A percentile compares a stretch with the other conserved stretches of the same genome.
phyloP scores from a whole-genome alignment of 495 filamentous ascomycete genomes.

The Mytilinidion resinicola region DNA sequence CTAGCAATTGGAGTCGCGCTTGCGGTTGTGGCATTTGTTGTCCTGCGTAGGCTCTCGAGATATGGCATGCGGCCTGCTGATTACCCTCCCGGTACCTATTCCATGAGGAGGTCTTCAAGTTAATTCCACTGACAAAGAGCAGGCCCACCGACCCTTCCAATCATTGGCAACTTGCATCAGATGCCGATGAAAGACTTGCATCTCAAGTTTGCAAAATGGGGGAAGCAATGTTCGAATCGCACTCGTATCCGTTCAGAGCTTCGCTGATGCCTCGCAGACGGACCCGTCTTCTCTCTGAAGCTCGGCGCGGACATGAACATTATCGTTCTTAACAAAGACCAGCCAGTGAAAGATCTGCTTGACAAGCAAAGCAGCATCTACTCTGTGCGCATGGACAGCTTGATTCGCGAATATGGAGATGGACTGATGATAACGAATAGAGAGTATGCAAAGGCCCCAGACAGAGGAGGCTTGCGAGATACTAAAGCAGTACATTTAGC shows the following conservation, averaged over 20 bases:
- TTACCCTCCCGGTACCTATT: neutral
- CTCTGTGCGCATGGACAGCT: neutral
- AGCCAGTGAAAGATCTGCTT: neutral
- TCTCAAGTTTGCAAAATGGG: neutral
- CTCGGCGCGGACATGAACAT: neutral
- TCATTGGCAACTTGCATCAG: neutral
- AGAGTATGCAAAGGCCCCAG: neutral
- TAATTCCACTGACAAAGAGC: neutral
- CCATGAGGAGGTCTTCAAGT: neutral
- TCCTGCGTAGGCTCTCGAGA: constrained; percentile 29
- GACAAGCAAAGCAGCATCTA: neutral
- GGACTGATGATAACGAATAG: neutral
- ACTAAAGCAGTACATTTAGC: neutral
- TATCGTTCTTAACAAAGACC: neutral
- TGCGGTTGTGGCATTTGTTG: neutral
- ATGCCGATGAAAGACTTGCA: neutral
- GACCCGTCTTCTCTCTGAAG: neutral
- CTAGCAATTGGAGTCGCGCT: neutral
- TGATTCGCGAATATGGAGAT: neutral
- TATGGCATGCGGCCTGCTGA: neutral
- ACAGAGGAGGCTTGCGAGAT: neutral
- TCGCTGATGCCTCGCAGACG: neutral
- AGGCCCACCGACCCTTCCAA: neutral
- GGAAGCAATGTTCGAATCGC: neutral
- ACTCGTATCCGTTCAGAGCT: too few species aligned